phyloP scores from a whole-genome alignment of 2,329 filamentous ascomycete species.

The Sporothrix pseudoabietina region DNA sequence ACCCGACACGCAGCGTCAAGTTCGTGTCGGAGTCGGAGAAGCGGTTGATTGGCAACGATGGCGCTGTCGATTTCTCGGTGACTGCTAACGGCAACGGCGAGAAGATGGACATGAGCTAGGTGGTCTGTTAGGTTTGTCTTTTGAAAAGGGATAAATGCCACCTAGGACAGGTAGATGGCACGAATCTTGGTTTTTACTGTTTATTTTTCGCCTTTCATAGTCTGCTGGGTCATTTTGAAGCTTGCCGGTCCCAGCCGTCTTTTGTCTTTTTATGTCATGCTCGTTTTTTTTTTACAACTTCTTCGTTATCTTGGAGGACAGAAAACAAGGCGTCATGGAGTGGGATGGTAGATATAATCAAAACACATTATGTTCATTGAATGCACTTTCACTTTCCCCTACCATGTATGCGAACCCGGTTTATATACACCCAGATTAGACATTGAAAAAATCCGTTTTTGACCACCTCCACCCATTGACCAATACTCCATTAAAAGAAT shows the following conservation, averaged over 20 bases:
- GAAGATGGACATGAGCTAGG: slow-evolving; percentile 40
- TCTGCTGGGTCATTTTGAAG: not conserved
- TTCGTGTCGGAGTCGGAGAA: slow-evolving; percentile 91
- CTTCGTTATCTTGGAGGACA: slow-evolving; percentile 16
- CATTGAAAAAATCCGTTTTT: not conserved
- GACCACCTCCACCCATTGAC: not conserved
- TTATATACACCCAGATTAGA: not conserved
- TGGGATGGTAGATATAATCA: slow-evolving; percentile 14
- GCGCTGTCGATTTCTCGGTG: slow-evolving; percentile 70
- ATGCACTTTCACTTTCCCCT: not conserved
- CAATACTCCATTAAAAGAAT: not conserved
- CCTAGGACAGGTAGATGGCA: slow-evolving; percentile 27
- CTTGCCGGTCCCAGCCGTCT: not conserved
- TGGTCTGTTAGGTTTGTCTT: not conserved
- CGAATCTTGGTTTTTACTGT: slow-evolving; percentile 22
- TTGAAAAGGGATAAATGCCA: slow-evolving; percentile 21
- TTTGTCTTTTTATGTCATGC: not conserved
- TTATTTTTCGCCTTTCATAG: slow-evolving; percentile 16
- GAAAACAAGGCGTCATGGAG: slow-evolving; percentile 28
- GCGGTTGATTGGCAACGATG: slow-evolving; percentile 85
- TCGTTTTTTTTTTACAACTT: slow-evolving; percentile 13
- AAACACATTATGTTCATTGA: not conserved
- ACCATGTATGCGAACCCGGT: not conserved
- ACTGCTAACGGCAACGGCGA: slow-evolving; percentile 55
- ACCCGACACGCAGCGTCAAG: slow-evolving; percentile 81